These are phyloP conservation scores for Ganoderma boninense DNA, from an alignment of 1,284 basidiomycete genomes.

Conservation along the genomic window DNA sequence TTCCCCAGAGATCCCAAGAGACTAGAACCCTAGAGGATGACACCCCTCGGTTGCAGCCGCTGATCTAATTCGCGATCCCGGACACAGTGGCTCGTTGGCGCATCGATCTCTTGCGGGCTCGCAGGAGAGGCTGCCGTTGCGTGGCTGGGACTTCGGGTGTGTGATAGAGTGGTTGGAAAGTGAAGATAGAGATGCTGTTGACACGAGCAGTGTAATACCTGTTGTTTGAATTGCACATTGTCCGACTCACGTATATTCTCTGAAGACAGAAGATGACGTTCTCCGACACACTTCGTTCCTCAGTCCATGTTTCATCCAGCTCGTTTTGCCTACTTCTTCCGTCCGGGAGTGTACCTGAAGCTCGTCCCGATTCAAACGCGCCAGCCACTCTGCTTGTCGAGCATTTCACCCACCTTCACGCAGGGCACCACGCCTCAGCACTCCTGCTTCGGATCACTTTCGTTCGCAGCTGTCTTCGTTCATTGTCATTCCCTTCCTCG, in stretches of 20 bases:
- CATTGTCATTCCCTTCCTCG: neutral
- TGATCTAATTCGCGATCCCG: neutral
- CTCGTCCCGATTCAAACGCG: neutral
- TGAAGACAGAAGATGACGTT: neutral
- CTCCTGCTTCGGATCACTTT: neutral
- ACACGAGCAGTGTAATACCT: conserved; percentile 13
- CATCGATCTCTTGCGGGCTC: neutral
- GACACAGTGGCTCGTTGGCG: neutral
- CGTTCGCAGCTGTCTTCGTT: neutral
- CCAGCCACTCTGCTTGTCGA: neutral
- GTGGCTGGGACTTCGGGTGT: neutral
- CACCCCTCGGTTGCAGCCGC: neutral
- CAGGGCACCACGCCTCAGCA: neutral
- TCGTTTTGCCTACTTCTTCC: neutral
- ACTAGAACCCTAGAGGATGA: conserved; percentile 67
- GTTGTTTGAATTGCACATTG: neutral
- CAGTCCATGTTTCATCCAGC: neutral
- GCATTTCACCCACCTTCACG: neutral
- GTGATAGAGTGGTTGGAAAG: neutral
- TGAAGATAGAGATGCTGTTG: neutral
- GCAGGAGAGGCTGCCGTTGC: neutral
- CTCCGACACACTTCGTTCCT: neutral
- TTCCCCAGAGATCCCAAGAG: conserved; percentile 96
- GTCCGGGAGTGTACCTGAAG: neutral
- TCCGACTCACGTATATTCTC: neutral